Evolutionary conservation across 2,329 filamentous ascomycete species (phyloP).

Genomic region (Fusarium musae): DNA sequence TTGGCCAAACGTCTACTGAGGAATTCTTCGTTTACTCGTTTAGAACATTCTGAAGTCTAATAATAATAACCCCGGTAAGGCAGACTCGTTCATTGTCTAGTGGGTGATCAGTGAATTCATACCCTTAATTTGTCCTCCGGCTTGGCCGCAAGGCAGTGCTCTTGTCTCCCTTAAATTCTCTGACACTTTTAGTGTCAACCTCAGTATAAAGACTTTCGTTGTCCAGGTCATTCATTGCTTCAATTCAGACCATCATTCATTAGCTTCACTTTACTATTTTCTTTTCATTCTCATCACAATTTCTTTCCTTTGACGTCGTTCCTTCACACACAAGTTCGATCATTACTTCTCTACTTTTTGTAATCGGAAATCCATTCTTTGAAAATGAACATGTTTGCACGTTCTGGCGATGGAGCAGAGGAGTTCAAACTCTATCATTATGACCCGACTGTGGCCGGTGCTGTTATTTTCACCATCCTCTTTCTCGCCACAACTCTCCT

Average conservation of each 20-base stretch:
- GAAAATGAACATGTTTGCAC: neutral
- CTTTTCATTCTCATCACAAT: neutral
- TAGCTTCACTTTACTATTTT: too few relatives aligned
- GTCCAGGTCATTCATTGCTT: too few relatives aligned
- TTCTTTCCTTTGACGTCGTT: neutral
- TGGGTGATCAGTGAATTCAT: neutral
- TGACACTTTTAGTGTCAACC: neutral
- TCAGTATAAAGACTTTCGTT: neutral
- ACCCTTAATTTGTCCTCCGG: neutral
- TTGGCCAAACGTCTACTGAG: too few relatives aligned
- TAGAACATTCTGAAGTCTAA: neutral
- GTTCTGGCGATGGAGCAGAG: neutral
- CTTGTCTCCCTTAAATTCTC: neutral
- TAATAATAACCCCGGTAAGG: neutral
- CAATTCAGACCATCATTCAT: neutral
- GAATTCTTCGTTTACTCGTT: neutral
- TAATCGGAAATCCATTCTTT: neutral
- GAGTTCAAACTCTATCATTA: neutral
- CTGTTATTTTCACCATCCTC: neutral
- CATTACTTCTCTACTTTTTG: rapidly evolving
- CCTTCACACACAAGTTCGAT: neutral
- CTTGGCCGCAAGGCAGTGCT: neutral
- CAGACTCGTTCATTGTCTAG: neutral
- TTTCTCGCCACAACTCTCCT: neutral
- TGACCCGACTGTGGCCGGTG: neutral